Base-by-base conservation (phyloP, 2,329 filamentous ascomycete species). In the Venturia carpophila region DNA sequence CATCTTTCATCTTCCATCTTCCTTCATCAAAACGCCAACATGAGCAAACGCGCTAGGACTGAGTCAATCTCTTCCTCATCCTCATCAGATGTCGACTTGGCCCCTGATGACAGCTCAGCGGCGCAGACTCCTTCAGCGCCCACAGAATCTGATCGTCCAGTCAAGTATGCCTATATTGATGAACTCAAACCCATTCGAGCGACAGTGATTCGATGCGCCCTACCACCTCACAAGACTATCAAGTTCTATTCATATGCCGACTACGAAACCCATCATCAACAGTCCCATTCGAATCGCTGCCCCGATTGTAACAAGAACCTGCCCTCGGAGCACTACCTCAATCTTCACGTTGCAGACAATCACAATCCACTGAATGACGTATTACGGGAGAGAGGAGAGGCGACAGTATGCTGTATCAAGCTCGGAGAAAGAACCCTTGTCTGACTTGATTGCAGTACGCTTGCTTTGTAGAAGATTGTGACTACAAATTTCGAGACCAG, bases 401-500 rank as follows among this genome's bases (percentile, higher is more conserved):
- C 91, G 71, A 97, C 89, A 43, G 90, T 93, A 79, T 75, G 85
- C 79, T 49, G 49, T 64, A 27, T 17, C 1, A 39, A 42, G 41
- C 17, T 5, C 37, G 39, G 5, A 21, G 21, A 10, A 5, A 17
- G 10, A n/a, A 9, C 11, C 37, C 11, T 5, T n/a, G 34, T 30
- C 30, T 47, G 27, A 47, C 37, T 17, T 56, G 39, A 30, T 39
- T 17, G 9, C 67, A 94, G 86, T 97, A 89, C 76, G 87, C 85
- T 5, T 99, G 94, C 77, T 95, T 97, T 71, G 87, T 97, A 7
- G 89, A 96, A 72, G 87, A 83, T 61, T 99, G 94, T 75, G 90
- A 94, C 66, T 85, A 89, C 69, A 87, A 91, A 73, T 97, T 92
- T 77, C 86, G 84, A 65, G 92, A 90, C 4, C 87, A 89, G 39